These are phyloP conservation scores for Alnus glutinosa DNA, from an alignment of 306 rosid genomes.

Conservation along the genomic window DNA sequence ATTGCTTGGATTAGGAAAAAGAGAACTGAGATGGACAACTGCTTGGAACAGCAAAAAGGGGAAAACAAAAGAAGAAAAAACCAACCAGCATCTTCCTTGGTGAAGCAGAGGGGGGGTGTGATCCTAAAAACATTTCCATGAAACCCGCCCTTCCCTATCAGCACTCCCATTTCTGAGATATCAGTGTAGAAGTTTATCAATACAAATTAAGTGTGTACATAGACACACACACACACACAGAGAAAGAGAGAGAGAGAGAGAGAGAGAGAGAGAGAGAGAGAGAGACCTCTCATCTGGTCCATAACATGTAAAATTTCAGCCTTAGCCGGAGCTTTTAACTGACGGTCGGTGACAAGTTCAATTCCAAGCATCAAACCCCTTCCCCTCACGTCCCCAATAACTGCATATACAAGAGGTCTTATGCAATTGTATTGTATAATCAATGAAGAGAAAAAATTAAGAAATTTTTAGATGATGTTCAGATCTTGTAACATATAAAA, in stretches of 20 bases:
- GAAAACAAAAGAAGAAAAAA: conserved; percentile 10
- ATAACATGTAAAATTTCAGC: conserved; percentile 34
- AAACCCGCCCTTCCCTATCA: conserved; percentile 50
- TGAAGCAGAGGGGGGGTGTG: conserved; percentile 53
- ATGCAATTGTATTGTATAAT: not conserved
- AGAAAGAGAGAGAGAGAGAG: no score
- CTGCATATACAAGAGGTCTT: conserved; percentile 23
- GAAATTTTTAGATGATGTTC: not conserved
- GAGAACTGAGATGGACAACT: conserved; percentile 4
- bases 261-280: not conserved
- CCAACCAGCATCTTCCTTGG: conserved; percentile 54
- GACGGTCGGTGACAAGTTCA: conserved; percentile 43
- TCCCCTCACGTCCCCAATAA: conserved; percentile 56
- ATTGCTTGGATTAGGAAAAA: conserved; percentile 18
- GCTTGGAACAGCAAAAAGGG: conserved; percentile 1
- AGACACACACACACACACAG: not conserved
- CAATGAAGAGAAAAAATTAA: not conserved
- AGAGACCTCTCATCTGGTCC: conserved; percentile 47
- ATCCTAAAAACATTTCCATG: conserved; percentile 48
- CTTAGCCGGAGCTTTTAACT: conserved; percentile 44
- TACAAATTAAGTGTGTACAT: not conserved
- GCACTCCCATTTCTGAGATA: conserved; percentile 50
- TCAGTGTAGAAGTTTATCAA: conserved; percentile 16
- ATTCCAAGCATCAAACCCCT: conserved; percentile 53
- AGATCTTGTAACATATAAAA: not conserved